A percentile compares a stretch with the other conserved stretches of the same genome.
Evolutionary conservation across 345 rosid species (phyloP).

Genomic region (Cardamine chenopodiifolia): DNA sequence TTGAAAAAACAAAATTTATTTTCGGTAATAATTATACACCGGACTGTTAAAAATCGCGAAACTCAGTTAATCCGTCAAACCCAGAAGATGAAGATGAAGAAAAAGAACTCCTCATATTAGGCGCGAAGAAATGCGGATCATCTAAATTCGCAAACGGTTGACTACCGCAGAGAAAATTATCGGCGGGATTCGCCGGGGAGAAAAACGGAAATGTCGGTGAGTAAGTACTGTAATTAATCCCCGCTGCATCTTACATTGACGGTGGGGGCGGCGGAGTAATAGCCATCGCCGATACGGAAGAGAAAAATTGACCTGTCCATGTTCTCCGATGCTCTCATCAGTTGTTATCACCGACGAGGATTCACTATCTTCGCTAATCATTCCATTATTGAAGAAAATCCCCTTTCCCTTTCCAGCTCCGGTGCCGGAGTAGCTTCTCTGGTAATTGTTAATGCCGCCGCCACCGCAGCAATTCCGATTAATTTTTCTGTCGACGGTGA

Average conservation of each 20-base stretch:
- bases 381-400: constrained; percentile 18
- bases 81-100: constrained; percentile 50
- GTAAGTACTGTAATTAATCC: constrained; percentile 36
- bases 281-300: constrained; percentile 25
- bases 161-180: constrained; percentile 48
- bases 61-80: constrained; percentile 45
- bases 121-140: constrained; percentile 54
- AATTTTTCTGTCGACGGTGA: constrained; percentile 16
- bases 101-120: constrained; percentile 53
- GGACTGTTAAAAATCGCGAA: constrained; percentile 42
- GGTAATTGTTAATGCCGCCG: not conserved
- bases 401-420: constrained; percentile 30
- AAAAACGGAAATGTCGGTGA: constrained; percentile 52
- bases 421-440: constrained; percentile 8
- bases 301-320: constrained; percentile 58
- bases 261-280: constrained; percentile 22
- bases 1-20: not conserved
- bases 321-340: constrained; percentile 52
- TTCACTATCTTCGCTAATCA: constrained; percentile 57
- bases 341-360: constrained; percentile 75
- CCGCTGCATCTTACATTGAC: constrained; percentile 31
- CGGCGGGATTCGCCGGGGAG: constrained; percentile 49
- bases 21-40: not conserved
- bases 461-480: constrained; percentile 11
- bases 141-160: constrained; percentile 50